Percentiles rank a stretch among this genome's conserved stretches.
These are phyloP conservation scores for Coemansia sp. DNA, from an alignment of 192 early-diverging fungal genomes.

Conservation along the genomic window DNA sequence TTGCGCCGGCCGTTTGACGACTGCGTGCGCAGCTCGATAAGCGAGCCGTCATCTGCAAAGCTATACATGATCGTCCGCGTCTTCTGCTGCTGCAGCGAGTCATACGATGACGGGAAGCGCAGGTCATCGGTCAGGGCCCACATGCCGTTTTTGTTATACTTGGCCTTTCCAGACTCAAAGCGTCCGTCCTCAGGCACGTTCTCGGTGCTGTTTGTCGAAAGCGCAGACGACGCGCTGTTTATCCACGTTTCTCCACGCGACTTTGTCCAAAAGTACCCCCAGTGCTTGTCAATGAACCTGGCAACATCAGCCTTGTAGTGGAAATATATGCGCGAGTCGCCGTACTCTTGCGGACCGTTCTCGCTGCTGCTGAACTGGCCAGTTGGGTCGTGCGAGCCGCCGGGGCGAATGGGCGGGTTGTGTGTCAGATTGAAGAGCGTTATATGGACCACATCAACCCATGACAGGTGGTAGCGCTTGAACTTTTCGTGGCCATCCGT, in stretches of 20 bases:
- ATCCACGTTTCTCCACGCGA: slow-evolving; percentile 62
- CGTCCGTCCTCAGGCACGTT: slow-evolving; percentile 57
- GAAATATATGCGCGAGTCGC: slow-evolving; percentile 52
- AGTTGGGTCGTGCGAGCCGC: slow-evolving; percentile 29
- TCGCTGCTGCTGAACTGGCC: slow-evolving; percentile 52
- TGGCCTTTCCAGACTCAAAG: slow-evolving; percentile 59
- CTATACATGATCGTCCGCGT: slow-evolving; percentile 51
- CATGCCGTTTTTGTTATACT: slow-evolving; percentile 58
- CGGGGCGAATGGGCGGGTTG: slow-evolving; percentile 37
- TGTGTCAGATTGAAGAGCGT: slow-evolving; percentile 65
- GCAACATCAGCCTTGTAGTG: slow-evolving; percentile 66
- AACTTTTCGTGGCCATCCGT: slow-evolving; percentile 58
- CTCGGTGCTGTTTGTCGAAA: slow-evolving; percentile 59
- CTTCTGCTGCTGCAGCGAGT: slow-evolving; percentile 56
- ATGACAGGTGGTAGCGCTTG: slow-evolving; percentile 59
- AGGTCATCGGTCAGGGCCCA: slow-evolving; percentile 55
- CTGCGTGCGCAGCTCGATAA: slow-evolving; percentile 48
- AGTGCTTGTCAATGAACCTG: slow-evolving; percentile 66
- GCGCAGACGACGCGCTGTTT: slow-evolving; percentile 60
- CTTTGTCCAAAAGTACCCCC: slow-evolving; percentile 69
- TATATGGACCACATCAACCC: slow-evolving; percentile 69
- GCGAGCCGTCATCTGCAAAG: slow-evolving; percentile 53
- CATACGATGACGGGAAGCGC: slow-evolving; percentile 55
- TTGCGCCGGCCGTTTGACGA: slow-evolving; percentile 39
- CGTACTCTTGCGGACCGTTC: slow-evolving; percentile 55